phyloP scores from a whole-genome alignment of 177 flowering plant genomes.

The Tripterygium wilfordii region DNA sequence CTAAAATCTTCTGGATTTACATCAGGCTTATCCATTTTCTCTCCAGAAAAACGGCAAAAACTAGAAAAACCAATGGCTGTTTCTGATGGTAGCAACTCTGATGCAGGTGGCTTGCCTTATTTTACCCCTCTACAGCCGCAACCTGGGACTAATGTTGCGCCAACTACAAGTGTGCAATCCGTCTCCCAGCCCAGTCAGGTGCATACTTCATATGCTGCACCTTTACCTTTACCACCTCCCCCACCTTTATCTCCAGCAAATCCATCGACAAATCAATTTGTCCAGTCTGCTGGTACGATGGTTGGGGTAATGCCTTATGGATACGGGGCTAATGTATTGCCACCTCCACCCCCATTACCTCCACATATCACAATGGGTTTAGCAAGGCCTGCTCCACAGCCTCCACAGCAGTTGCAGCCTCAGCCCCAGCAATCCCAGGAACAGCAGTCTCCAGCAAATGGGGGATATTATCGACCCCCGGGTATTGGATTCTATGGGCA shows the following conservation, averaged over 20 bases:
- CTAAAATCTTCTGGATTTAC: constrained; percentile 27
- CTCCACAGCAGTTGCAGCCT: constrained; percentile 20
- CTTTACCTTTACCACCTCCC: constrained; percentile 37
- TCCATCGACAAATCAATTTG: constrained; percentile 34
- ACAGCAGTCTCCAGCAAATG: constrained; percentile 22
- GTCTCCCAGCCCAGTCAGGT: constrained; percentile 32
- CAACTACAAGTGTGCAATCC: constrained; percentile 21
- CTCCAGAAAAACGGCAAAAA: constrained; percentile 51
- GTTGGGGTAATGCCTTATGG: constrained; percentile 50
- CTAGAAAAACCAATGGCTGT: constrained; percentile 47
- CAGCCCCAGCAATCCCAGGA: constrained; percentile 30
- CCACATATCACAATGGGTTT: constrained; percentile 43
- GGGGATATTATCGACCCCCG: constrained; percentile 54
- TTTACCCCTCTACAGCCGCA: constrained; percentile 35
- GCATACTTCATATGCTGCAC: constrained; percentile 33
- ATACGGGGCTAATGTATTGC: constrained; percentile 32
- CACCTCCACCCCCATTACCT: constrained; percentile 60
- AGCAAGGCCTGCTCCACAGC: constrained; percentile 33
- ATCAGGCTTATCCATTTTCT: constrained; percentile 22
- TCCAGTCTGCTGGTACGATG: constrained; percentile 44
- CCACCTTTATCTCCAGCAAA: constrained; percentile 18
- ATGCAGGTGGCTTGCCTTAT: constrained; percentile 22
- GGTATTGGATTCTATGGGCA: constrained; percentile 76
- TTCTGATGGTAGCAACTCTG: constrained; percentile 33
- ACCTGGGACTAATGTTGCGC: constrained; percentile 12